A percentile compares a stretch with the other conserved stretches of the same genome.
Evolutionary conservation across 345 rosid species (phyloP).

Genomic region (Euphorbia peplus): DNA sequence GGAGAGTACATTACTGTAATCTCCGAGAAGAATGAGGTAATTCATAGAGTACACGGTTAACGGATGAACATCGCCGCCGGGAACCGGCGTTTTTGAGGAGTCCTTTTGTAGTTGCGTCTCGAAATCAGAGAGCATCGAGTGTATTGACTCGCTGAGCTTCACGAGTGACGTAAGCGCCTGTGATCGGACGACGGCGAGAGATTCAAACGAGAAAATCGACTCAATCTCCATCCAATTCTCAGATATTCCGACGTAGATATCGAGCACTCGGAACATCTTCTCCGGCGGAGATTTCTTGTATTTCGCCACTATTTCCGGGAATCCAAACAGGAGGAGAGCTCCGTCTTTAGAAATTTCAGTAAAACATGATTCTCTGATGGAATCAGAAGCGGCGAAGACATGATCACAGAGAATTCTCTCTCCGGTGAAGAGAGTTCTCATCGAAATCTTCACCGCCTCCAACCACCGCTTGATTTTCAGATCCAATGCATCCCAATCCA

Average conservation of each 20-base stretch:
- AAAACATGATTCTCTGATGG: conserved; percentile 32
- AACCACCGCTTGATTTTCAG: conserved; percentile 30
- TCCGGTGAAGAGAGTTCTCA: conserved; percentile 28
- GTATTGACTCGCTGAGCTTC: conserved; percentile 17
- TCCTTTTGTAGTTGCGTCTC: conserved; percentile 19
- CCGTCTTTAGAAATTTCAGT: conserved; percentile 16
- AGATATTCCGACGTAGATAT: conserved; percentile 25
- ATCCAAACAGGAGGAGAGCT: conserved; percentile 20
- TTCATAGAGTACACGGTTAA: conserved; percentile 19
- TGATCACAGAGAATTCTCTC: conserved; percentile 36
- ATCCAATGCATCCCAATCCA: conserved; percentile 25
- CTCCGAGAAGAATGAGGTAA: conserved; percentile 22
- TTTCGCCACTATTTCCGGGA: conserved; percentile 21
- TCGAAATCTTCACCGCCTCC: conserved; percentile 22
- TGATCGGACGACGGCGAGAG: conserved; percentile 20
- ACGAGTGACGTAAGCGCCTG: conserved; percentile 23
- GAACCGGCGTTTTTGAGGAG: conserved; percentile 9
- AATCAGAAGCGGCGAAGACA: conserved; percentile 24
- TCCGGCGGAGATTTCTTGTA: conserved; percentile 19
- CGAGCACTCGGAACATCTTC: conserved; percentile 19
- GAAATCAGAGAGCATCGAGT: conserved; percentile 7
- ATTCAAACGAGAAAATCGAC: conserved; percentile 23
- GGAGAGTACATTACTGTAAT: conserved; percentile 20
- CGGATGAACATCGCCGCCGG: conserved; percentile 21
- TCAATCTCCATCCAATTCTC: conserved; percentile 26